phyloP scores from a whole-genome alignment of 371 early-diverging fungal genomes.

The Smittium culicis region DNA sequence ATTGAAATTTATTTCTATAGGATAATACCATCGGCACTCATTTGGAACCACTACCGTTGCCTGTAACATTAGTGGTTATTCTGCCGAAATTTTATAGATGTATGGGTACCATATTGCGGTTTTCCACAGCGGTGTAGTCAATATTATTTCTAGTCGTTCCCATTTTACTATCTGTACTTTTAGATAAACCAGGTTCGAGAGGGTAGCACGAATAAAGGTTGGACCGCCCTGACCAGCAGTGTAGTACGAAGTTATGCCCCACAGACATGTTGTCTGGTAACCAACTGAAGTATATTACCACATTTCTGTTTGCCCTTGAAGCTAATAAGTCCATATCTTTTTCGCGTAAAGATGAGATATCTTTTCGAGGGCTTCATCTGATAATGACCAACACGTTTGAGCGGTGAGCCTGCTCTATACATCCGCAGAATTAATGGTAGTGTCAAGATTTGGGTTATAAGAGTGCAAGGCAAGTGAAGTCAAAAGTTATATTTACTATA shows the following conservation, averaged over 20 bases:
- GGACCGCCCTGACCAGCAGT: neutral
- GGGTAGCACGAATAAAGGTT: neutral
- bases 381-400: neutral
- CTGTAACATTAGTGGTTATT: neutral
- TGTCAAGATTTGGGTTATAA: too few species aligned
- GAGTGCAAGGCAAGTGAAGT: too few species aligned
- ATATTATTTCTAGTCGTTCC: neutral
- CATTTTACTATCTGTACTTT: neutral
- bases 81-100: neutral
- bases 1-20: neutral
- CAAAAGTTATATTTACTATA: too few species aligned
- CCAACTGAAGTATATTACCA: neutral
- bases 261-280: neutral
- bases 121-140: neutral
- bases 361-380: neutral
- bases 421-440: neutral
- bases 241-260: neutral
- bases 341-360: neutral
- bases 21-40: neutral
- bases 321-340: neutral
- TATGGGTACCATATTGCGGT: constrained; percentile 4
- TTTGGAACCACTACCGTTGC: neutral
- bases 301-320: neutral
- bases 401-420: neutral
- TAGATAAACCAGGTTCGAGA: neutral